Base-by-base conservation (phyloP, 2,329 filamentous ascomycete genomes). In the Mariannaea sp. region DNA sequence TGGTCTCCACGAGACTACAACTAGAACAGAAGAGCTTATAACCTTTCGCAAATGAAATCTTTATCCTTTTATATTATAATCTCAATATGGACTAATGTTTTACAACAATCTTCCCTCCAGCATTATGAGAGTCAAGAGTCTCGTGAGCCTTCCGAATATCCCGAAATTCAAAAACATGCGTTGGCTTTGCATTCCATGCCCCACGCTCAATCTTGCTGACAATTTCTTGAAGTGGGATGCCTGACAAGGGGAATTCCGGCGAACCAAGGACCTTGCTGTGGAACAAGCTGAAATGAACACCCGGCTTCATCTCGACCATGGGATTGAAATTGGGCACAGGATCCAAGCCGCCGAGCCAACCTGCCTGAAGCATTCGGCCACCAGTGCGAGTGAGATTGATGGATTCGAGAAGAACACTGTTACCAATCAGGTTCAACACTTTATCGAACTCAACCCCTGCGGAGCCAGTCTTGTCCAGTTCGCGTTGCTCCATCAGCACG, bases 241-340 rank as follows among this genome's bases (percentile, higher is more conserved):
- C 64, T 0, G 69, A 70, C 24, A 76, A 42, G 6, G 74, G 70
- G 43, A 75, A 76, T 13, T 68, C 72, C 0, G 57, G 54, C 2
- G 46, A 66, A 5, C 69, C 73, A 29, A 76, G 62, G 3, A 71
- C 70, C 44, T 70, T 71, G 52, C 73, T 76, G 5, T 71, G 68
- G 58, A 77, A 78, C 24, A 78, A 66, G 53, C 70, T 77, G 50
- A 78, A 75, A 53, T 77, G 74, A n/a, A 77, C 73, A 0, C 74
- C 75, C 17, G 68, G 67, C 13, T 69, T 67, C 75, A 78, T 78
- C 61, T 77, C 68, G 6, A 76, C 38, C 57, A 78, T 67, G 2
- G 74, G 75, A 53, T 76, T 76, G 61, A 77, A 72, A 26, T n/a
- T 45, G 45, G 20, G 29, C 14, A 60, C 51, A 55, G 65, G 70